phyloP scores from a whole-genome alignment of 192 early-diverging fungal genomes.

The Phycomyces blakesleeanus region DNA sequence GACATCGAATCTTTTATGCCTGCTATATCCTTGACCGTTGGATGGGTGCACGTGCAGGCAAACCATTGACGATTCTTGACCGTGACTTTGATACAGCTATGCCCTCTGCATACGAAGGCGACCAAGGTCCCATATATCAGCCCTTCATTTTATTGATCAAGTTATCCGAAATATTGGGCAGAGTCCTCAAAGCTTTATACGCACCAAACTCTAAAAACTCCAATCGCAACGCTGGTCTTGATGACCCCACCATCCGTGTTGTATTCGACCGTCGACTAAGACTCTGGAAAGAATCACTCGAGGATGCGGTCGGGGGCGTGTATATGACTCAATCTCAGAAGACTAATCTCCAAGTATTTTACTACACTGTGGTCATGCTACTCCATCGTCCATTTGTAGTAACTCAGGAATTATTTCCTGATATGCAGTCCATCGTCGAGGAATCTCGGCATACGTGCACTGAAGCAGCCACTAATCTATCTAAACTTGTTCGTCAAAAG shows the following conservation, averaged over 20 bases:
- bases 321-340: slow-evolving; percentile 18
- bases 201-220: slow-evolving; percentile 42
- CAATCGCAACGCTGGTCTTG: slow-evolving; percentile 33
- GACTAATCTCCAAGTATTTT: slow-evolving; percentile 35
- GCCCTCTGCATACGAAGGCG: slow-evolving; percentile 23
- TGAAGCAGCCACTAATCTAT: slow-evolving; percentile 19
- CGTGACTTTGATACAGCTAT: slow-evolving; percentile 34
- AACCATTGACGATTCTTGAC: slow-evolving; percentile 47
- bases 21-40: slow-evolving; percentile 32
- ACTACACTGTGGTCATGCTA: slow-evolving; percentile 40
- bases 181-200: slow-evolving; percentile 46
- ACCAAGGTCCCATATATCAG: slow-evolving; percentile 15
- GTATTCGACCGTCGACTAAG: slow-evolving; percentile 31
- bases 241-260: slow-evolving; percentile 45
- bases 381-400: slow-evolving; percentile 49
- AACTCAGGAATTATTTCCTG: background rate
- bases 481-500: slow-evolving; percentile 6
- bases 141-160: slow-evolving; percentile 48
- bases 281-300: slow-evolving; percentile 26
- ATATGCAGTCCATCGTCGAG: slow-evolving; percentile 5
- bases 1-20: slow-evolving; percentile 29
- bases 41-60: slow-evolving; percentile 46
- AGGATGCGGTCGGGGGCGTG: slow-evolving; percentile 16
- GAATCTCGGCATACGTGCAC: slow-evolving; percentile 23
- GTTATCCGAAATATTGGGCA: slow-evolving; percentile 47